A percentile compares a stretch with the other conserved stretches of the same genome.
phyloP scores from a whole-genome alignment of 1,284 basidiomycete genomes.

The Trichosporon sp. region DNA sequence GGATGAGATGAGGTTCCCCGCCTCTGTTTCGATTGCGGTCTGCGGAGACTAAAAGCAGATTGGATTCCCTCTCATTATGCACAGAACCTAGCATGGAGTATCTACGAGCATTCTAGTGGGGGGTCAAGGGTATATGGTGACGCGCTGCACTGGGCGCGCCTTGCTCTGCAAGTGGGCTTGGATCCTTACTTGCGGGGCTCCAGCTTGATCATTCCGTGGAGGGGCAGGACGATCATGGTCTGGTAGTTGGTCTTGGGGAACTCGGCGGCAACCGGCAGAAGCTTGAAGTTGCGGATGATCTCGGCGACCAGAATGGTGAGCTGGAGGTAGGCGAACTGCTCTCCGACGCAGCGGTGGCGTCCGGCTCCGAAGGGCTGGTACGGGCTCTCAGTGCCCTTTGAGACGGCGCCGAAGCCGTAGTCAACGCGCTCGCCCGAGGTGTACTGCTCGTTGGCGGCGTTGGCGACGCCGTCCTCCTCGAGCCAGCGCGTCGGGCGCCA shows the following conservation, averaged over 20 bases:
- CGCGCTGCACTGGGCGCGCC: background rate
- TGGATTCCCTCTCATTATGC: too few species aligned
- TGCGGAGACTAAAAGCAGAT: too few species aligned
- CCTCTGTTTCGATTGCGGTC: too few species aligned
- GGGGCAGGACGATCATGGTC: slow-evolving; percentile 69
- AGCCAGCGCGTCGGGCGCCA: slow-evolving; percentile 86
- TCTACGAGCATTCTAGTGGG: background rate
- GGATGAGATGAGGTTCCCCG: too few species aligned
- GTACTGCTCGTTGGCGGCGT: slow-evolving; percentile 68
- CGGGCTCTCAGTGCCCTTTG: slow-evolving; percentile 82
- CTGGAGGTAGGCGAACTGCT: slow-evolving; percentile 90
- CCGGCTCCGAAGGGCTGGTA: slow-evolving; percentile 98
- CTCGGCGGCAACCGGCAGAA: slow-evolving; percentile 59
- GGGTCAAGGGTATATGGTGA: background rate
- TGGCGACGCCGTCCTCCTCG: slow-evolving; percentile 70
- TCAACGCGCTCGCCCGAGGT: slow-evolving; percentile 79
- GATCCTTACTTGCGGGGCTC: background rate
- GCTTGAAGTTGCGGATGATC: slow-evolving; percentile 69
- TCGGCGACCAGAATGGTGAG: slow-evolving; percentile 77
- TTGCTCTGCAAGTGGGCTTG: background rate
- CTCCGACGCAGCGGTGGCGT: slow-evolving; percentile 60
- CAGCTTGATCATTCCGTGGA: slow-evolving; percentile 28
- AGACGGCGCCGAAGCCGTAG: slow-evolving; percentile 90
- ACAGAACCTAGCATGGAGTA: background rate
- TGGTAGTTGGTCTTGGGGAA: slow-evolving; percentile 68